These are phyloP conservation scores for Aristolochia californica DNA, from an alignment of 164 flowering plant genomes.

Conservation along the genomic window DNA sequence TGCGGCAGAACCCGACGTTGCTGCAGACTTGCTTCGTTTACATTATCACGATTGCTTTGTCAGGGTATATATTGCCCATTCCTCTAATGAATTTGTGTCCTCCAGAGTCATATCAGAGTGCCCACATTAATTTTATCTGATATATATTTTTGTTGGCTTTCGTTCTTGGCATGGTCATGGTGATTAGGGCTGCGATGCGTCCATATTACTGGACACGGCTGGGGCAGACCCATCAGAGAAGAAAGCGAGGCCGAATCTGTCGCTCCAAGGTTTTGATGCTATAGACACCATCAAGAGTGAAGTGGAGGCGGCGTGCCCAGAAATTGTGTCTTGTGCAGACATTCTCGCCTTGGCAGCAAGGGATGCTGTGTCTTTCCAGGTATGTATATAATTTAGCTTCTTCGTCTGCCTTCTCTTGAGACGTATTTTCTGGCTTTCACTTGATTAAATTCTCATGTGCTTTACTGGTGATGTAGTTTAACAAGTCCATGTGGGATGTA, in stretches of 20 bases:
- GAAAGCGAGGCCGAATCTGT: constrained; percentile 12
- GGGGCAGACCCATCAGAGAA: constrained; percentile 9
- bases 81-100: no score
- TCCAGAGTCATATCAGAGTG: no score
- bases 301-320: constrained; percentile 13
- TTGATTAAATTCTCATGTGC: not conserved
- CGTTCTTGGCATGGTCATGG: no score
- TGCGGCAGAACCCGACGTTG: constrained; percentile 7
- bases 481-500: constrained; percentile 15
- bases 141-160: no score
- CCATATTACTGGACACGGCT: constrained; percentile 9
- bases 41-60: constrained; percentile 25
- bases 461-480: constrained; percentile 4
- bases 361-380: constrained; percentile 17
- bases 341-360: constrained; percentile 20
- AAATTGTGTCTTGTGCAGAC: constrained; percentile 20
- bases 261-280: constrained; percentile 14
- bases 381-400: not conserved
- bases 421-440: not conserved
- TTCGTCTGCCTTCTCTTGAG: not conserved
- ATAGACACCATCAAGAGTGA: constrained; percentile 15
- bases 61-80: constrained; percentile 13
- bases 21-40: constrained; percentile 13
- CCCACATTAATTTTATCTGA: no score
- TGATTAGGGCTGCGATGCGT: constrained; percentile 6